Base-by-base conservation (phyloP, 2,329 filamentous ascomycete species). In the Daldinia sp. region DNA sequence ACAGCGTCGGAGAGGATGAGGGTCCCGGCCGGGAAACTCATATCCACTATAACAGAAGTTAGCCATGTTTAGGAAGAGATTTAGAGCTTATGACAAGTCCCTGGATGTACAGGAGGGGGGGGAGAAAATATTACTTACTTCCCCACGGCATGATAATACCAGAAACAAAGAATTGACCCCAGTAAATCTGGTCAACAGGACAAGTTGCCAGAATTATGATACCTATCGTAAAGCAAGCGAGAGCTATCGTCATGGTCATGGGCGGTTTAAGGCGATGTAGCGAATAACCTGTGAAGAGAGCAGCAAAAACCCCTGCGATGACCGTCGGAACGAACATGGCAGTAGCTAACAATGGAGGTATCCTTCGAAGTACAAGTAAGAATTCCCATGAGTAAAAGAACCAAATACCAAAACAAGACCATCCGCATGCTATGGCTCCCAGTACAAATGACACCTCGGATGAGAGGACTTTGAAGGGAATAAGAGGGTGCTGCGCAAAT, bases 1-100 rank as follows among this genome's bases (percentile, higher is more conserved):
- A 76, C 68, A 1, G 72, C 74, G 59, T 85, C 79, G 17, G 77
- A 80, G 7, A 86, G 75, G 27, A 86, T 78, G 2, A 86, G 68
- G 0, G 81, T 85, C 0, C 80, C 83, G 0, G 83, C 80, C 1
- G 84, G 84, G 61, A 86, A 86, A 10, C 77, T 81, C 80, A 86
- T 84, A 66, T 87, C 84, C 82, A 85, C 39, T 45, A 45, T 15
- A 45, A 7, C 21, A 4, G 27, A 23, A 27, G 7, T 45, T 45
- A 45, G 39, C 27, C 27, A 45, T 8, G 25, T 45, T 23, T 45
- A 9, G 19, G 5, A n/a, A 25, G 21, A 3, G 25, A 13, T 25
- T 43, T 25, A 5, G 19, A 11, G 39, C 11, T 25, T 11, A 19
- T 3, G 13, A 6, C 4, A 23, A 41, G 9, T 11, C 17, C 19